These are phyloP conservation scores for Aspergillus intermedius DNA, from an alignment of 2,329 filamentous ascomycete genomes.

Conservation along the genomic window DNA sequence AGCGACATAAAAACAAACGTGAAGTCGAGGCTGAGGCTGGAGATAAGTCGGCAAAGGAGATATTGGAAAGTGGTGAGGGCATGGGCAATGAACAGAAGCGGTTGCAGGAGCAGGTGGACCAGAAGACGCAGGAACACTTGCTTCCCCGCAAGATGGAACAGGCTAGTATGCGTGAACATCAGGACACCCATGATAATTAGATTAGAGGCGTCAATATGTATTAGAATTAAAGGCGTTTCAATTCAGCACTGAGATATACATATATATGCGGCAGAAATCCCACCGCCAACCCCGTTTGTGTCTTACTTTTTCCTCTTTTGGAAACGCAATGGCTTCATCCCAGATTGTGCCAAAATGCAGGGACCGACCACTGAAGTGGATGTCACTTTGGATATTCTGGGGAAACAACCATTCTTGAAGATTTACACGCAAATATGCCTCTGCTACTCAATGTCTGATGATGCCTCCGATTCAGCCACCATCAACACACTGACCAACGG, in stretches of 20 bases:
- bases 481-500: slow-evolving; percentile 29
- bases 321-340: background rate
- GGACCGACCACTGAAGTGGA: background rate
- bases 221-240: too few relatives aligned
- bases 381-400: slow-evolving; percentile 36
- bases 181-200: background rate
- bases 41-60: slow-evolving; percentile 9
- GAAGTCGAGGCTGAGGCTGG: slow-evolving; percentile 13
- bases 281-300: background rate
- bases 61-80: slow-evolving; percentile 15
- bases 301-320: background rate
- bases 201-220: background rate
- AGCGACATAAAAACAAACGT: slow-evolving; percentile 25
- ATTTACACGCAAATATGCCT: slow-evolving; percentile 46
- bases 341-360: background rate
- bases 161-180: background rate
- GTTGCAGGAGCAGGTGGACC: slow-evolving; percentile 19
- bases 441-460: slow-evolving; percentile 30
- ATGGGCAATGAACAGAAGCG: slow-evolving; percentile 14
- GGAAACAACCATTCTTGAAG: slow-evolving; percentile 35
- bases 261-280: too few relatives aligned
- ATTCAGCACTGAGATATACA: too few relatives aligned
- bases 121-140: slow-evolving; percentile 25
- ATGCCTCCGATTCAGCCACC: slow-evolving; percentile 16
- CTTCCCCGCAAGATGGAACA: slow-evolving; percentile 10